Evolutionary conservation across 2,329 filamentous ascomycete species (phyloP).

Genomic region (Cadophora malorum): DNA sequence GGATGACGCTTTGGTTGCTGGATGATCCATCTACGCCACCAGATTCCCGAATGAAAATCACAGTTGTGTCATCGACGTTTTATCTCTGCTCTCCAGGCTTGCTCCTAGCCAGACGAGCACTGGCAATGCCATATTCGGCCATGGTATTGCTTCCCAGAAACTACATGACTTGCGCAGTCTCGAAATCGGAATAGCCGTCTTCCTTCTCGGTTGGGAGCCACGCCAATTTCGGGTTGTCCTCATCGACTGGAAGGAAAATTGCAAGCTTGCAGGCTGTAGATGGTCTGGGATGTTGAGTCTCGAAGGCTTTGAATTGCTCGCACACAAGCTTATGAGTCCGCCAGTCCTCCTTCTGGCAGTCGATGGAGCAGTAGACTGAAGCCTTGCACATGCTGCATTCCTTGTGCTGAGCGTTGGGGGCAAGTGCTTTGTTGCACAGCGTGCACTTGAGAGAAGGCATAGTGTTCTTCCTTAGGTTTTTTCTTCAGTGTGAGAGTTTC

Average conservation of each 20-base stretch:
- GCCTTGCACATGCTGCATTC: slow-evolving; percentile 6
- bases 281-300: not conserved
- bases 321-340: slow-evolving; percentile 19
- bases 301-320: slow-evolving; percentile 12
- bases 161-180: not conserved
- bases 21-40: not conserved
- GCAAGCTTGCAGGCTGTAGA: slow-evolving; percentile 11
- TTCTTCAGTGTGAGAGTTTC: not conserved
- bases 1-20: not conserved
- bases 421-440: not conserved
- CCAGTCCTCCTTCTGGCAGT: slow-evolving; percentile 18
- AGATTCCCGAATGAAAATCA: not conserved
- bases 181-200: not conserved
- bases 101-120: not conserved
- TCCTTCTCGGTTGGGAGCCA: not conserved
- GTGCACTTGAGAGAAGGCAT: not conserved
- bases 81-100: not conserved
- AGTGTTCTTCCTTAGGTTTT: not conserved
- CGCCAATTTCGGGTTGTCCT: not conserved
- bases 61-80: not conserved
- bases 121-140: not conserved
- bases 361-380: slow-evolving; percentile 9
- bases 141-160: not conserved
- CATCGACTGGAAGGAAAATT: not conserved
- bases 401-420: not conserved